Base-by-base conservation (phyloP, 139 green algal genomes). In the Picochlorum sp. region DNA sequence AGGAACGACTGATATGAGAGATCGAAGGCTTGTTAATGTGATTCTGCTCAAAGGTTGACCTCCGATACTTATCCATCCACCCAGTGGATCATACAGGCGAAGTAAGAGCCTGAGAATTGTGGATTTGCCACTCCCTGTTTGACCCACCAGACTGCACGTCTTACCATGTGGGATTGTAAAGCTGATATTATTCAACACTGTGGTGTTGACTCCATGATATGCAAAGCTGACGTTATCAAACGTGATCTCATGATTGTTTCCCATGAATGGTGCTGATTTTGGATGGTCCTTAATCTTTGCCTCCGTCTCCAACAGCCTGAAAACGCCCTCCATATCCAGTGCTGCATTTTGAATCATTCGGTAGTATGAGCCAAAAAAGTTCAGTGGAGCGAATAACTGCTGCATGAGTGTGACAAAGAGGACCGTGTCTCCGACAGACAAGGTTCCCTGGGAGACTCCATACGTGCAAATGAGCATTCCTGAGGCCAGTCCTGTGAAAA, bases 101-200 rank as follows among this genome's bases (percentile, higher is more conserved):
- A 95, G 76, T 62, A 94, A 78, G 61, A 98, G 78, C 18, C 88
- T 76, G 38, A 95, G 71, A 14, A 91, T 69, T 2, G 91, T 94
- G 16, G 77, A 89, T 81, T 98, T 97, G 66, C 92, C 92, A 38
- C 70, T 85, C 38, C 92, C 92, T 0, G 87, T 95, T n/a, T 86
- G 45, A 2, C 83, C 85, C 45, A 78, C 70, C 59, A 94, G 80
- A 2, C 85, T 85, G 4, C 90, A 68, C 2, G 86, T 92, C 2
- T 64, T 55, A 34, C 86, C 86, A 11, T 75, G 76, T 0, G 73
- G 62, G 4, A 82, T 74, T 2, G 30, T 56, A 26, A n/a, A 34
- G 47, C 15, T 63, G 20, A 11, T 62, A 3, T 31, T 56, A 49
- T 26, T 30, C 14, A 23, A 14, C 11, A 49, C n/a, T 31, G 37